Conservation (phyloP, 495 filamentous ascomycete genomes). For the Talaromyces borbonicus region DNA sequence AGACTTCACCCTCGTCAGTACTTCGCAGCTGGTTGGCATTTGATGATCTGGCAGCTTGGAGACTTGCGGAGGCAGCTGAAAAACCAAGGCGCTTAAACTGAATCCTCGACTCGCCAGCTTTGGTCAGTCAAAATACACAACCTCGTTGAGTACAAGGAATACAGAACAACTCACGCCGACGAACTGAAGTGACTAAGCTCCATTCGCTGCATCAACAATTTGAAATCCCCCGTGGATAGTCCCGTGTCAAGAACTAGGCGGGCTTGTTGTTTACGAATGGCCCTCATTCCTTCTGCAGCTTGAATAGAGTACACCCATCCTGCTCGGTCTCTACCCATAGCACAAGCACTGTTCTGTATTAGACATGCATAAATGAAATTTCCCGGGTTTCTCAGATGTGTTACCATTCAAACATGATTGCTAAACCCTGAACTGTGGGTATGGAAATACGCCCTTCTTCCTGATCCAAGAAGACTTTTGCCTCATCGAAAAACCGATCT, state of each 20-base stretch:
- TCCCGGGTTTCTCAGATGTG: neutral
- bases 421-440: slow-evolving; percentile 19
- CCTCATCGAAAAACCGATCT: slow-evolving; percentile 19
- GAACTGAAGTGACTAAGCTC: slow-evolving; percentile 4
- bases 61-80: slow-evolving; percentile 2
- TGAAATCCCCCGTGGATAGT: neutral
- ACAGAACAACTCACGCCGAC: neutral
- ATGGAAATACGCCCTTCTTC: slow-evolving; percentile 21
- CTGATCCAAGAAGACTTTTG: slow-evolving; percentile 19
- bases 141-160: too few relatives aligned
- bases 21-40: neutral
- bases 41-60: neutral
- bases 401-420: slow-evolving; percentile 19
- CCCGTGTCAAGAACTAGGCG: slow-evolving; percentile 2
- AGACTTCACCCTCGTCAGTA: slow-evolving; percentile 7
- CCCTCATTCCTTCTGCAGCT: slow-evolving; percentile 3
- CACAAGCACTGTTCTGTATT: slow-evolving; percentile 16
- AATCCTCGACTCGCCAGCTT: neutral
- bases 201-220: neutral
- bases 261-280: slow-evolving; percentile 1
- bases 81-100: neutral
- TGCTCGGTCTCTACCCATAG: slow-evolving; percentile 23
- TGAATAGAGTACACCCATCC: slow-evolving; percentile 22
- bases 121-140: neutral
- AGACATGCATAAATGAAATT: neutral